Conservation (phyloP, 805 yeast species). For the Millerozyma miso region DNA sequence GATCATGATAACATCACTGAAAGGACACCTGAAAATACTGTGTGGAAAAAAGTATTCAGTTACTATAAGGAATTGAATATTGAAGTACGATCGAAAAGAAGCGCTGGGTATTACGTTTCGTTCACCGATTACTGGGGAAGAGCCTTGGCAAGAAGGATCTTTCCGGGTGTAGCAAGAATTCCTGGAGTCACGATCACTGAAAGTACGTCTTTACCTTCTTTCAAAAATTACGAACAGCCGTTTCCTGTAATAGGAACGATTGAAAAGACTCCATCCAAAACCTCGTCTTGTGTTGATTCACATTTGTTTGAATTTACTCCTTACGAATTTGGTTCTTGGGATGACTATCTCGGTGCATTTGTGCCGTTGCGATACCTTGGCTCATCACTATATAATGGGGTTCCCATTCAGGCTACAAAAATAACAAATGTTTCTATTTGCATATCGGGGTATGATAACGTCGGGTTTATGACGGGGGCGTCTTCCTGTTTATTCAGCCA, state of each 20-base stretch:
- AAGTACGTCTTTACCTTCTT: conserved; percentile 32
- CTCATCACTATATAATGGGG: conserved; percentile 42
- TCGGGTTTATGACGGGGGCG: conserved; percentile 58
- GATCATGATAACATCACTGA: background rate
- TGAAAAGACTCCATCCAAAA: conserved; percentile 32
- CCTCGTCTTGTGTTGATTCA: conserved; percentile 28
- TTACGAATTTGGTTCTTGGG: conserved; percentile 70
- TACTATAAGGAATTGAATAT: conserved; percentile 52
- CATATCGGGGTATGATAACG: conserved; percentile 51
- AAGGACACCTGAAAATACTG: background rate
- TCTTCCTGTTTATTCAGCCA: conserved; percentile 61
- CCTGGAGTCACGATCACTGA: conserved; percentile 39
- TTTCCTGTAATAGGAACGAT: conserved; percentile 46
- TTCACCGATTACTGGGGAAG: conserved; percentile 70
- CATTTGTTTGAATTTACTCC: conserved; percentile 59
- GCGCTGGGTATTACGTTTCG: conserved; percentile 51
- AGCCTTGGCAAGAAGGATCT: conserved; percentile 48
- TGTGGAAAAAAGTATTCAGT: conserved; percentile 24
- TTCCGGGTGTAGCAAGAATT: conserved; percentile 29
- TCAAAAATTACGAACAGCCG: conserved; percentile 37
- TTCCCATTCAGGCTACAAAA: conserved; percentile 21
- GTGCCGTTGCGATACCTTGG: conserved; percentile 52
- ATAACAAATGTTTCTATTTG: conserved; percentile 34
- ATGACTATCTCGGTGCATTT: conserved; percentile 42
- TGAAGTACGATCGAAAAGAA: conserved; percentile 50